A percentile compares a stretch with the other conserved stretches of the same genome.
These are phyloP conservation scores for Fusarium pseudonygamai DNA, from an alignment of 2,329 filamentous ascomycete genomes.

Conservation along the genomic window DNA sequence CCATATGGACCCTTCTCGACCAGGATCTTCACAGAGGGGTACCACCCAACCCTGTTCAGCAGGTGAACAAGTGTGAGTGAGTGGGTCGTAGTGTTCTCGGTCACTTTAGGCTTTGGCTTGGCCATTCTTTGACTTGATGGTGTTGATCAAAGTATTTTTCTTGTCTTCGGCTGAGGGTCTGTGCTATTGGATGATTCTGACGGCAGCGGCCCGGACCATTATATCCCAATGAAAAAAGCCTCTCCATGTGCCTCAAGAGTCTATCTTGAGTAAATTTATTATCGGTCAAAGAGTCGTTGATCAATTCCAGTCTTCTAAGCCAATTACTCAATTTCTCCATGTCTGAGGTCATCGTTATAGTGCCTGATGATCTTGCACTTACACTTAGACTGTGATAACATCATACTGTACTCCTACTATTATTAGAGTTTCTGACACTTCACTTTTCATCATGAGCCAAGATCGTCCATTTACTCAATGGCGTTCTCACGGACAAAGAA, in stretches of 20 bases:
- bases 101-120: slow-evolving; percentile 11
- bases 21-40: slow-evolving; percentile 15
- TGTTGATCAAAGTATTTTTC: slow-evolving; percentile 7
- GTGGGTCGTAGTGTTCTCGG: slow-evolving; percentile 20
- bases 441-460: not conserved
- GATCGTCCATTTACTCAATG: not conserved
- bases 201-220: slow-evolving; percentile 28
- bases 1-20: slow-evolving; percentile 4
- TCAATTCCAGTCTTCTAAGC: slow-evolving; percentile 24
- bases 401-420: slow-evolving; percentile 12
- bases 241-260: not conserved
- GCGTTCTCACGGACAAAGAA: slow-evolving; percentile 7
- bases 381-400: not conserved
- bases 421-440: slow-evolving; percentile 19
- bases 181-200: slow-evolving; percentile 16
- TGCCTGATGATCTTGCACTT: slow-evolving; percentile 29
- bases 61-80: slow-evolving; percentile 22
- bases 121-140: not conserved
- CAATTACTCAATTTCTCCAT: not conserved
- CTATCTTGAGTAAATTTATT: not conserved
- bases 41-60: slow-evolving; percentile 11
- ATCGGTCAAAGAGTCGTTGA: slow-evolving; percentile 1
- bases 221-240: not conserved
- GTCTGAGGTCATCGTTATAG: slow-evolving; percentile 28
- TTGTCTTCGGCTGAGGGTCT: not conserved